phyloP scores from a whole-genome alignment of 2,329 filamentous ascomycete species.

The Fusarium pseudograminearum region DNA sequence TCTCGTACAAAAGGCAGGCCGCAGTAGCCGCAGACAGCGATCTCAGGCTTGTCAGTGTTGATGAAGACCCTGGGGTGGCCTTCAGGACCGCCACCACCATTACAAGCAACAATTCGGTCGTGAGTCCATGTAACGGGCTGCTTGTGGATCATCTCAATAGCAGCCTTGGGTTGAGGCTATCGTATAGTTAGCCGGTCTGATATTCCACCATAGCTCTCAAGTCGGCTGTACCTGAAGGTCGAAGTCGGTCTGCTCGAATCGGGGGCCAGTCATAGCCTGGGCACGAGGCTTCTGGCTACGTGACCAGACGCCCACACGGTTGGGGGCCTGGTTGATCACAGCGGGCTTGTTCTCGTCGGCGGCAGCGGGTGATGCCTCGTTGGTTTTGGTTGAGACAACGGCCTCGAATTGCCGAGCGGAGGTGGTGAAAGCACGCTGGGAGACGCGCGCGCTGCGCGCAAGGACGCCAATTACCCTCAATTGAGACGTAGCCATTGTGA shows the following conservation, averaged over 20 bases:
- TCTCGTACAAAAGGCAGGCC: conserved; percentile 89
- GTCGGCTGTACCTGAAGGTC: conserved; percentile 78
- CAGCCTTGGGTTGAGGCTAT: conserved; percentile 88
- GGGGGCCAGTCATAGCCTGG: conserved; percentile 89
- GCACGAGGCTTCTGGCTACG: conserved; percentile 84
- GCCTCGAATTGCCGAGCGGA: conserved; percentile 62
- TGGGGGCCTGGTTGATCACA: conserved; percentile 83
- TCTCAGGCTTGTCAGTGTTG: conserved; percentile 97
- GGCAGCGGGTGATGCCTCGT: conserved; percentile 58
- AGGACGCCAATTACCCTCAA: conserved; percentile 60
- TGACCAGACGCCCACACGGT: conserved; percentile 85
- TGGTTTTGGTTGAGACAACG: conserved; percentile 55
- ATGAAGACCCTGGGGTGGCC: conserved; percentile 97
- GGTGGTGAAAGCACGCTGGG: conserved; percentile 62
- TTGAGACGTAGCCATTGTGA: conserved; percentile 59
- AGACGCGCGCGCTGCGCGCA: conserved; percentile 58
- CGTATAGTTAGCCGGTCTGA: conserved; percentile 38
- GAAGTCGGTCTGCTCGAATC: conserved; percentile 98
- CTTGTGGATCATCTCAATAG: conserved; percentile 96
- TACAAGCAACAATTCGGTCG: conserved; percentile 83
- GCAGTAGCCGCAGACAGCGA: conserved; percentile 91
- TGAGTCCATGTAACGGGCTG: conserved; percentile 95
- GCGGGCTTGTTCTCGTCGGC: conserved; percentile 58
- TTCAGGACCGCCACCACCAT: conserved; percentile 89
- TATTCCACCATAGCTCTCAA: conserved; percentile 10